Conservation (phyloP, 179 eudicot species). For the Beta corolliflora region DNA sequence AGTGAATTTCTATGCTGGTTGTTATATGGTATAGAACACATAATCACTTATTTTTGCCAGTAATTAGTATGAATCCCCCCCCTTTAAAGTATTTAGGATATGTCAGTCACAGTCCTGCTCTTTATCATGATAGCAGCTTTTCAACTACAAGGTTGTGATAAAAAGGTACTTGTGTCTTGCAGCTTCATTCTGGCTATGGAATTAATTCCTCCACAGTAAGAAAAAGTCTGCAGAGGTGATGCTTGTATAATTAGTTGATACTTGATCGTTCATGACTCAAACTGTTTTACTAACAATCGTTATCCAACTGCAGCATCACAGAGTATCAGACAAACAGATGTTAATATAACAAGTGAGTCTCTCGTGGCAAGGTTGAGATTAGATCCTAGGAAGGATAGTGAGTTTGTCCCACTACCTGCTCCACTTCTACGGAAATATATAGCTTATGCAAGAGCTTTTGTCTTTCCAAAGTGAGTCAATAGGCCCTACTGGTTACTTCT, state of each 20-base stretch:
- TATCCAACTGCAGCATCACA: constrained; percentile 49
- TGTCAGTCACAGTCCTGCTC: background rate
- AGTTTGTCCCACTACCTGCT: constrained; percentile 82
- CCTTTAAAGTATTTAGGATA: background rate
- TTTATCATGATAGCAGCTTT: background rate
- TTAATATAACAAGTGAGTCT: constrained; percentile 45
- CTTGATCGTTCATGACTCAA: background rate
- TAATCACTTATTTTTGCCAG: background rate
- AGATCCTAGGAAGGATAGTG: constrained; percentile 67
- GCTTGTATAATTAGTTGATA: constrained; percentile 23
- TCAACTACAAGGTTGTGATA: background rate
- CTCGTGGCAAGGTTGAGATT: constrained; percentile 73
- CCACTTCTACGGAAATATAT: constrained; percentile 83
- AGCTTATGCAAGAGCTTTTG: constrained; percentile 82
- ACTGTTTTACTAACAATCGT: constrained; percentile 18
- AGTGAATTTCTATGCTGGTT: background rate
- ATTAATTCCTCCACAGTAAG: constrained; percentile 64
- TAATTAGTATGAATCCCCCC: background rate
- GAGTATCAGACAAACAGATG: constrained; percentile 34
- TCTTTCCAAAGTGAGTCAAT: constrained; percentile 67
- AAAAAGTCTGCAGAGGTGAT: constrained; percentile 60
- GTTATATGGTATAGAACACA: background rate
- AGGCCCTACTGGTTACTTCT: background rate
- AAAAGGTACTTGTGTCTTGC: constrained; percentile 29
- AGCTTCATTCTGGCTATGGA: constrained; percentile 86